Evolutionary conservation across 139 green algal genomes (phyloP).

Genomic region (Chlamydomonas applanata): DNA sequence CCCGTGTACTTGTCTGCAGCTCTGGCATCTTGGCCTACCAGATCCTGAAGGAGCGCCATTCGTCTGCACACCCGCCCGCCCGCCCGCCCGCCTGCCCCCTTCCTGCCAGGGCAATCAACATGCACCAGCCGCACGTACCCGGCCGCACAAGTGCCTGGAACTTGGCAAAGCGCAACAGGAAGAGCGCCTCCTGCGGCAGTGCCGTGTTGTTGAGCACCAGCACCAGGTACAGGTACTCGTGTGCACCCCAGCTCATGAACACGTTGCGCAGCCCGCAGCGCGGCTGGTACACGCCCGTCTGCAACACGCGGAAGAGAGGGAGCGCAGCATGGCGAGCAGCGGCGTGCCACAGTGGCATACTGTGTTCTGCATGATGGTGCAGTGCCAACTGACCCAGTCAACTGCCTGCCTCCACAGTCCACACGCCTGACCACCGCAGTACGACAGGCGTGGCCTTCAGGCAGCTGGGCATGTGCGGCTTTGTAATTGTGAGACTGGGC

Average conservation of each 20-base stretch:
- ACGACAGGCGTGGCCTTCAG: no score
- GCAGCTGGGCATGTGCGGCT: no score
- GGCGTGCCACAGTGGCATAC: not conserved
- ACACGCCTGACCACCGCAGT: no score
- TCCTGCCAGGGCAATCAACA: no score
- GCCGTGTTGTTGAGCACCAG: conserved; percentile 56
- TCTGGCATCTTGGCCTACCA: no score
- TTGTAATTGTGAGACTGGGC: no score
- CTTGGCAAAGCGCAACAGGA: conserved; percentile 64
- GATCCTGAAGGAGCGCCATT: no score
- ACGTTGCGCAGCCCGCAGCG: conserved; percentile 39
- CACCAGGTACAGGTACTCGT: conserved; percentile 87
- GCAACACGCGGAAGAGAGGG: not conserved
- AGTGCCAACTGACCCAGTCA: not conserved
- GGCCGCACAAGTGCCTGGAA: conserved; percentile 45
- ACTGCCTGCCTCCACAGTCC: conserved; percentile 4
- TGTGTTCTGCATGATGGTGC: not conserved
- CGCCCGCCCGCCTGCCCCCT: no score
- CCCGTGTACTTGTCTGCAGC: no score
- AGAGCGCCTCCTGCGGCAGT: conserved; percentile 76
- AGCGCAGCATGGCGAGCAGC: no score
- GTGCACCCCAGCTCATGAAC: conserved; percentile 70
- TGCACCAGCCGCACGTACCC: conserved; percentile 8
- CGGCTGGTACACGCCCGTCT: conserved; percentile 34
- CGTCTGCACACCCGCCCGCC: no score